A percentile compares a stretch with the other conserved stretches of the same genome.
Conservation (phyloP, 768 basidiomycete species). For the Tylopilus plumbeoviolaceoides region DNA sequence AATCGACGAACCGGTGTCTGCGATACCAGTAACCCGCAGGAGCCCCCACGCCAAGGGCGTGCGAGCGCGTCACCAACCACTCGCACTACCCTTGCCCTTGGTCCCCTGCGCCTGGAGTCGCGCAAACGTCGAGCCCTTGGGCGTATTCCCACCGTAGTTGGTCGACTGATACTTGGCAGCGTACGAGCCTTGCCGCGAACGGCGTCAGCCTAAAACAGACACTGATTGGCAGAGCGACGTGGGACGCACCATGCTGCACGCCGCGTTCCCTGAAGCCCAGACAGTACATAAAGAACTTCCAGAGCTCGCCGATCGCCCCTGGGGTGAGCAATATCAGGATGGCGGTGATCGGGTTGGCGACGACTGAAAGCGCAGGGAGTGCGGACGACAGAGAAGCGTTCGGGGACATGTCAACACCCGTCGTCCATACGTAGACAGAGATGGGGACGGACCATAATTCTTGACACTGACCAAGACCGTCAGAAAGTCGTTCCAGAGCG, state of each 20-base stretch:
- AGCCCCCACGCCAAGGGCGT: background rate
- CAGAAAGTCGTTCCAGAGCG: conserved; percentile 14
- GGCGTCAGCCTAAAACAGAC: background rate
- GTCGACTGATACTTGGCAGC: conserved; percentile 21
- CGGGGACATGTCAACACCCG: background rate
- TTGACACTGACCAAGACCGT: conserved; percentile 7
- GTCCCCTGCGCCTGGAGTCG: background rate
- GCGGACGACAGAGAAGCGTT: conserved; percentile 2
- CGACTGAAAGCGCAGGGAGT: conserved; percentile 2
- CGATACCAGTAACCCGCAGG: too few relatives aligned
- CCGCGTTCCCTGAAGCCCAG: background rate
- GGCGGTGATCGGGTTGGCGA: conserved; percentile 13
- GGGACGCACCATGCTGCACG: conserved; percentile 8
- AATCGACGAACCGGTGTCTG: too few relatives aligned
- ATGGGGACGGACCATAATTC: conserved; percentile 10
- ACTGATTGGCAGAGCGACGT: background rate
- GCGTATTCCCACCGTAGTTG: conserved; percentile 10
- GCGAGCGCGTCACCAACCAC: background rate
- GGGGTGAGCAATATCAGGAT: background rate
- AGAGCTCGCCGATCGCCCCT: background rate
- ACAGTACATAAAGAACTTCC: background rate
- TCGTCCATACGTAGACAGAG: conserved; percentile 1
- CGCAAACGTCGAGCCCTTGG: conserved; percentile 8
- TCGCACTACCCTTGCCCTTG: background rate
- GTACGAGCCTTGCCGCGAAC: conserved; percentile 8